Evolutionary conservation across 495 filamentous ascomycete species (phyloP), one percentile per base, ranked within the genome.

Genomic region (Poronia punctata): DNA sequence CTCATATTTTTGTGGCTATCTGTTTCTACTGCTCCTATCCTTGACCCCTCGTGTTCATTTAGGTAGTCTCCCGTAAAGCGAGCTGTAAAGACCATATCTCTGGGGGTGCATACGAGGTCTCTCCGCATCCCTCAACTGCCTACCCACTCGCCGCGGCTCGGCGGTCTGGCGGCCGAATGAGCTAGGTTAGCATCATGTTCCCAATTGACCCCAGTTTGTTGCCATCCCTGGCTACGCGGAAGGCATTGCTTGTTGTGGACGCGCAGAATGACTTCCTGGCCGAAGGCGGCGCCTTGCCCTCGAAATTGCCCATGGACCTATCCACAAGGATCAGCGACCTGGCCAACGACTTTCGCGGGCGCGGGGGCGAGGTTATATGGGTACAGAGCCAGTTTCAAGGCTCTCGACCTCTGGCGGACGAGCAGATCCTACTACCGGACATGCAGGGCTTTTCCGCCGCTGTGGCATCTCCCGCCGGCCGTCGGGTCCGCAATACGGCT

Each of bases 261-360:
- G 74, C 95, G 16, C 92, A 97, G 48, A 94, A 95, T 57, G 92
- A 96, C 60, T 94, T 96, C 53, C 59, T 94, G 30, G 74, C 77
- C 19, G 61, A 76, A 1, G 72, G 77, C 25, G 87, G 84, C 22
- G 77, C 79, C 27, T 66, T 95, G 23, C 73, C 80, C 24, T 74
- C 87, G 28, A 67, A 67, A 29, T 74, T 77, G 29, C 76, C 78
- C 14, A 63, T 74, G 7, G 77, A 80, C 10, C 85, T 88, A 36
- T 57, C 92, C 15, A 74, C 83, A 17, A 74, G 71, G 2, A 75
- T 88, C 21, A 70, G 79, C 7, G 59, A 70, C 1, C 66, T 98
- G 5, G 76, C 79, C 18, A 77, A 76, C 8, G 66, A 71, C 17
- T 96, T 98, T 54, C 86, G 92, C 35, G 36, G 56, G 27, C 54